Evolutionary conservation across 1,139 yeast species (phyloP).

Genomic region (Kluyveromyces sp.): DNA sequence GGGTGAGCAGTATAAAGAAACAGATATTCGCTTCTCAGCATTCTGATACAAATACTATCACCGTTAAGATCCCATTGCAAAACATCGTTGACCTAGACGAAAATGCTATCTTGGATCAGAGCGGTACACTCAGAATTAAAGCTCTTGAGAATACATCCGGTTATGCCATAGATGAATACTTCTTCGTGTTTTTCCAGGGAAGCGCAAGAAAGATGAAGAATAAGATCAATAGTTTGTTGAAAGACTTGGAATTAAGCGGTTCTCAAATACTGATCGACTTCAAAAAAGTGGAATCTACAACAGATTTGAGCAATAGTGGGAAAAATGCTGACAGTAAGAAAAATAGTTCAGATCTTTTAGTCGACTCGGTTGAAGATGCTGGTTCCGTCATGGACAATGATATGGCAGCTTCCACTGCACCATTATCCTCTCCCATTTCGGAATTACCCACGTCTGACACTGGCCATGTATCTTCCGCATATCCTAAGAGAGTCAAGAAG

Average conservation of each 20-base stretch:
- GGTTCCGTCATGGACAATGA: background rate
- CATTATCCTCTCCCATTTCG: background rate
- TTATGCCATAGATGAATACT: constrained; percentile 56
- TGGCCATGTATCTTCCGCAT: background rate
- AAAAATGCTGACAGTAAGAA: background rate
- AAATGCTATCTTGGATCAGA: constrained; percentile 41
- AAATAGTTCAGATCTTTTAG: background rate
- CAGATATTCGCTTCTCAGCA: constrained; percentile 69
- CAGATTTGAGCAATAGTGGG: background rate
- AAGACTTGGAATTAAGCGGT: constrained; percentile 10
- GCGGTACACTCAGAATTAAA: constrained; percentile 39
- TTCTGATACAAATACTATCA: constrained; percentile 56
- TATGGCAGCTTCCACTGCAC: background rate
- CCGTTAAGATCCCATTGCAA: constrained; percentile 66
- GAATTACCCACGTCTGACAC: background rate
- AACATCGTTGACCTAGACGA: constrained; percentile 59
- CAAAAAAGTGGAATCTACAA: background rate
- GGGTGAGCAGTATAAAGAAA: constrained; percentile 72
- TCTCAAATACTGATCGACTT: constrained; percentile 5
- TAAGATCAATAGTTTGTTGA: constrained; percentile 12
- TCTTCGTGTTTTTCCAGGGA: constrained; percentile 53
- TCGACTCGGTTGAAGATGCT: background rate
- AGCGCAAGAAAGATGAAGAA: constrained; percentile 29
- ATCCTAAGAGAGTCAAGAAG: constrained; percentile 5
- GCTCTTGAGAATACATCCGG: constrained; percentile 45